phyloP scores from a whole-genome alignment of 306 rosid genomes.

The Ceratonia siliqua region DNA sequence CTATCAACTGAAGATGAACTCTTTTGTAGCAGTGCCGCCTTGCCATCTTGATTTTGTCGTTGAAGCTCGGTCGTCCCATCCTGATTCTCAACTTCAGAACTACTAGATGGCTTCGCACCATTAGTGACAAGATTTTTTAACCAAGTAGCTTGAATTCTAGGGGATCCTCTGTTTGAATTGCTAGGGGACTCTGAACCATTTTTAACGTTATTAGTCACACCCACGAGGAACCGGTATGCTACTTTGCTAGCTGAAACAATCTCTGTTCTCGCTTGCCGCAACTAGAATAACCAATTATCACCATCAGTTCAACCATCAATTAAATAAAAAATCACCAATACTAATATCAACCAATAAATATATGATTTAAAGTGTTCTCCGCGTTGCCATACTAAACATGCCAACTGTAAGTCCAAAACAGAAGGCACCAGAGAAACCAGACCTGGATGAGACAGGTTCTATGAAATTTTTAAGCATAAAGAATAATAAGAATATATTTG shows the following conservation, averaged over 20 bases:
- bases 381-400: neutral
- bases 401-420: neutral
- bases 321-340: neutral
- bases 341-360: neutral
- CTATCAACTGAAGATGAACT: slow-evolving; percentile 30
- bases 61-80: slow-evolving; percentile 23
- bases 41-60: slow-evolving; percentile 34
- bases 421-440: neutral
- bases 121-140: slow-evolving; percentile 56
- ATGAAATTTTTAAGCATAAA: neutral
- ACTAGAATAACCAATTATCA: slow-evolving; percentile 45
- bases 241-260: slow-evolving; percentile 76
- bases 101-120: slow-evolving; percentile 63
- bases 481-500: too few relatives aligned
- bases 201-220: slow-evolving; percentile 53
- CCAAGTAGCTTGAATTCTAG: slow-evolving; percentile 66
- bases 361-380: neutral
- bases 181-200: slow-evolving; percentile 45
- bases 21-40: slow-evolving; percentile 29
- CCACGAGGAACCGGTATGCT: slow-evolving; percentile 61
- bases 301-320: neutral
- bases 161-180: slow-evolving; percentile 49
- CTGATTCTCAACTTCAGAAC: slow-evolving; percentile 47
- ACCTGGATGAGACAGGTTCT: neutral
- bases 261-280: slow-evolving; percentile 70